A percentile compares a stretch with the other conserved stretches of the same genome.
phyloP scores from a whole-genome alignment of 371 early-diverging fungal genomes.

The Mortierella sp. region DNA sequence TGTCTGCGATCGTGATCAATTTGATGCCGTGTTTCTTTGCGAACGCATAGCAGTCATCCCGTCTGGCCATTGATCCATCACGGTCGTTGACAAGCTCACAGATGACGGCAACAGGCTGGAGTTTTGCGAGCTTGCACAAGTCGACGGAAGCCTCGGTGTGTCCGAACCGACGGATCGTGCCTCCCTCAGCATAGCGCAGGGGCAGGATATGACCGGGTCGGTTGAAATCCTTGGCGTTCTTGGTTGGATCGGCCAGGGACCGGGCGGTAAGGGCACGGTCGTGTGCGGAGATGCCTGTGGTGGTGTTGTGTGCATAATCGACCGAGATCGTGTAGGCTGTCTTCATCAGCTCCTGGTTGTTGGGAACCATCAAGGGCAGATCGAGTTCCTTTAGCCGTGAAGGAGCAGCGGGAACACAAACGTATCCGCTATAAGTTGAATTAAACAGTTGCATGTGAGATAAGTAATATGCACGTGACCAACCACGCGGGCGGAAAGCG shows the following conservation, averaged over 20 bases:
- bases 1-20: constrained; percentile 89
- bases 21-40: constrained; percentile 84
- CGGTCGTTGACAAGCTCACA: constrained; percentile 91
- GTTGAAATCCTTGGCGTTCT: constrained; percentile 73
- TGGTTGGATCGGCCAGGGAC: constrained; percentile 78
- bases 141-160: constrained; percentile 97
- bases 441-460: not conserved
- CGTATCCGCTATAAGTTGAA: constrained; percentile 80
- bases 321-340: constrained; percentile 96
- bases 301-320: constrained; percentile 85
- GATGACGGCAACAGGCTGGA: constrained; percentile 88
- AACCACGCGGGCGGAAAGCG: too few relatives aligned
- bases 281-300: constrained; percentile 95
- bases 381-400: constrained; percentile 84
- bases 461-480: too few relatives aligned
- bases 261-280: constrained; percentile 88
- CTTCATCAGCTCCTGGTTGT: constrained; percentile 87
- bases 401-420: constrained; percentile 87
- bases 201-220: constrained; percentile 97
- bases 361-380: constrained; percentile 95
- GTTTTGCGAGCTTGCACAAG: constrained; percentile 85
- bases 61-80: constrained; percentile 92
- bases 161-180: constrained; percentile 86
- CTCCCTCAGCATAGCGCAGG: constrained; percentile 82
- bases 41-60: constrained; percentile 91